These are phyloP conservation scores for Wickerhamiella kurtzmanii DNA, from an alignment of 805 yeast genomes.

Conservation along the genomic window DNA sequence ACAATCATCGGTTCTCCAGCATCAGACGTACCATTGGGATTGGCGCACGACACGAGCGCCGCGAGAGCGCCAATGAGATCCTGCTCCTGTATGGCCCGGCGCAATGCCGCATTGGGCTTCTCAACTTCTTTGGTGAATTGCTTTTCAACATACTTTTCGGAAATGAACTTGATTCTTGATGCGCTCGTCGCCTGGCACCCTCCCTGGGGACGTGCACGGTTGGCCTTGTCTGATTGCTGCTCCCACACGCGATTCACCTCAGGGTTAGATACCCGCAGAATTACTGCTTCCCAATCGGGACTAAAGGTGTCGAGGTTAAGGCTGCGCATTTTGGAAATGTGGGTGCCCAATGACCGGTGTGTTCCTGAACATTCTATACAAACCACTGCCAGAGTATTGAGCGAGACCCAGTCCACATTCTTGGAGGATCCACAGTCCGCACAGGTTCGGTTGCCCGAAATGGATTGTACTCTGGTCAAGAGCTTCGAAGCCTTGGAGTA, in stretches of 20 bases:
- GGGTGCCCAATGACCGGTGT: constrained; percentile 79
- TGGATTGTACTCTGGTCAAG: constrained; percentile 12
- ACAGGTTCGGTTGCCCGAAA: constrained; percentile 49
- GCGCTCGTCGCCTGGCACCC: constrained; percentile 26
- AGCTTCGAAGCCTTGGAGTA: constrained; percentile 2
- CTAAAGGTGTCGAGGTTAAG: constrained; percentile 58
- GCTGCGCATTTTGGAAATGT: constrained; percentile 64
- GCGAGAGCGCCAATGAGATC: constrained; percentile 21
- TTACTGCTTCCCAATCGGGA: constrained; percentile 43
- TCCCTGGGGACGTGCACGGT: constrained; percentile 23
- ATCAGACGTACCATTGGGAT: constrained; percentile 23
- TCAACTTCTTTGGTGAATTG: constrained; percentile 30
- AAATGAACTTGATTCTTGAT: constrained; percentile 45
- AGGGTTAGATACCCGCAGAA: constrained; percentile 44
- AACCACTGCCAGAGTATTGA: constrained; percentile 54
- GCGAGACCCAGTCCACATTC: constrained; percentile 73
- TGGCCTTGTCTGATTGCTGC: constrained; percentile 23
- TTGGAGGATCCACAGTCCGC: constrained; percentile 63
- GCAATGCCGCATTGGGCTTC: constrained; percentile 25
- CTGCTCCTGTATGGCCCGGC: constrained; percentile 25
- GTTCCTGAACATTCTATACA: constrained; percentile 80
- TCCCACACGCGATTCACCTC: constrained; percentile 52
- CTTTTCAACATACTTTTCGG: constrained; percentile 48
- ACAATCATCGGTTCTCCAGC: constrained; percentile 24
- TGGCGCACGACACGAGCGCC: constrained; percentile 30